Evolutionary conservation across 306 rosid species (phyloP), one percentile per base, ranked within the genome.

Genomic region (Cucurbita moschata): DNA sequence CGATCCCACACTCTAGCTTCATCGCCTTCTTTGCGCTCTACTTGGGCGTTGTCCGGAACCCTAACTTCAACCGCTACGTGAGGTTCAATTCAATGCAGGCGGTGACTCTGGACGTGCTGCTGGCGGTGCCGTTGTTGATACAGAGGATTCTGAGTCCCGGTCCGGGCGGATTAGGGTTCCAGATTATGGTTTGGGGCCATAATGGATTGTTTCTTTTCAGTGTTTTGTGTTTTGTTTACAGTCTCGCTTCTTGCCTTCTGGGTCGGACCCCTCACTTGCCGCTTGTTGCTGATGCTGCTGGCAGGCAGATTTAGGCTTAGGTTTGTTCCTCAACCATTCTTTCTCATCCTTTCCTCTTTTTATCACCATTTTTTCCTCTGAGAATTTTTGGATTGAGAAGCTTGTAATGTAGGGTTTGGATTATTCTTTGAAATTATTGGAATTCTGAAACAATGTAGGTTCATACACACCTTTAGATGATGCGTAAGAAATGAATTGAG

Each of bases 61-160:
- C 99, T 30, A 75, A 4, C 70, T 76, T 94, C 70, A 76, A 80
- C 72, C 87, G 74, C 42, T 94, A 77, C 19, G 91, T 81, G 30
- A 74, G 97, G 83, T 94, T 94, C 88, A 91, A 91, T 47, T 79
- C 92, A 5, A 94, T 91, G 97, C 96, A 91, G 72, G 97, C 92
- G 5, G 88, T 94, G 6, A 94, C 92, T 0, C 88, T 91, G 8
- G 95, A 91, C 72, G 91, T 94, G 6, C 90, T 94, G 21, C 77
- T 94, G 21, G 98, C 90, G 21, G 35, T 94, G 6, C 97, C 98
- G 0, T 37, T 87, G 3, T 80, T 94, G 66, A 8, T 94, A 39
- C 92, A 89, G 51, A 77, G 89, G 79, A 89, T 94, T 4, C 80
- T 94, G 72, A 77, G 86, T 10, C 94, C 92, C 0, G 95, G 92